Base-by-base conservation (phyloP, 805 yeast genomes). In the Wickerhamiella shivajii region DNA sequence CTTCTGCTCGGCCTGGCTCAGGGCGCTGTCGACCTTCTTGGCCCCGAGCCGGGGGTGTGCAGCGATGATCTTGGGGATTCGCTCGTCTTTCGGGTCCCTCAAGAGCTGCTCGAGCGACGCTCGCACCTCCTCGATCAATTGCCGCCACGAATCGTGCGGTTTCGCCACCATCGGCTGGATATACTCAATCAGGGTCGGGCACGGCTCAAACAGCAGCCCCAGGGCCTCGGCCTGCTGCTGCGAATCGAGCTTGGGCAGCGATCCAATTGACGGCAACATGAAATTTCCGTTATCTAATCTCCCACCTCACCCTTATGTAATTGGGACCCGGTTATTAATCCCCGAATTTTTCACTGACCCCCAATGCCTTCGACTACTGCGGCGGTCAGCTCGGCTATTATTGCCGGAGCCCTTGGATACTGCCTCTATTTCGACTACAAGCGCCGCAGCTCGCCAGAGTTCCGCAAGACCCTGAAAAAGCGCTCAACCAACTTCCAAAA, bases 11-110 rank as follows among this genome's bases (percentile, higher is more conserved):
- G 23, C 22, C 16, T 63, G 57, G 2, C 93, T 78, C 47, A 78
- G 85, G 3, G 54, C 59, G 10, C 59, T 76, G 19, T 80, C 63
- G 13, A 55, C 46, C 35, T 55, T 62, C 26, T 36, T 39, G 20
- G 78, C 79, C 1, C 96, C 96, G 12, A 84, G 59, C 36, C 94
- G 62, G 12, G 96, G 96, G 56, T 84, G 96, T 0, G 95, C 93
- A 1, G 80, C 74, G n/a, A 85, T 71, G 37, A 85, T 81, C 26
- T 37, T 41, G 18, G 51, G 29, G 20, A 48, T 29, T 18, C 52
- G 32, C 29, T 47, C 39, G 38, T 43, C 33, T 45, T 44, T 27
- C 44, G 55, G 11, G 24, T 38, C 18, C 22, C 53, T 53, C 3
- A 61, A 47, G 21, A 64, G 52, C 10, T 40, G 31, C 3, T 60